These are phyloP conservation scores for Protomyces arabidopsidicola DNA, from an alignment of 1,139 yeast genomes.

Conservation along the genomic window DNA sequence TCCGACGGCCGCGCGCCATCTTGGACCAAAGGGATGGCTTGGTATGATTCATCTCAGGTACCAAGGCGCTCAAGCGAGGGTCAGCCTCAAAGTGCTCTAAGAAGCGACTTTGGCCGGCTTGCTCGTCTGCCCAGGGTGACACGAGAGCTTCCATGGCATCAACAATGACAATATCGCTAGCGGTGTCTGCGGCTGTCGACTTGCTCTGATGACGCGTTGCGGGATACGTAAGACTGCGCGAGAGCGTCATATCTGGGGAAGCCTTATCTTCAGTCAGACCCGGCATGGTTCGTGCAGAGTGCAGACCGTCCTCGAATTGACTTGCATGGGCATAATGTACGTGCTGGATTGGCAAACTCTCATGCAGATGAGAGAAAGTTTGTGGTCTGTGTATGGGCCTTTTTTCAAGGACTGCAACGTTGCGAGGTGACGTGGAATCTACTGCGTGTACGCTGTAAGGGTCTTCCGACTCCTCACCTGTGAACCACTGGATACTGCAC, in stretches of 20 bases:
- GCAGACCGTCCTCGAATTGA: background rate
- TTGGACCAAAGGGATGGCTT: background rate
- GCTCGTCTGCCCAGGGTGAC: constrained; percentile 1
- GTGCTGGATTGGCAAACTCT: background rate
- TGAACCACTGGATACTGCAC: background rate
- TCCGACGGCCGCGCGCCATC: background rate
- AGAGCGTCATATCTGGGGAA: background rate
- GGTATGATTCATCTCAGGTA: background rate
- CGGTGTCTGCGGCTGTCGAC: background rate
- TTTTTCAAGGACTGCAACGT: background rate
- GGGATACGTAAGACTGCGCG: background rate
- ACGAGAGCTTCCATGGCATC: background rate
- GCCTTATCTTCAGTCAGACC: background rate
- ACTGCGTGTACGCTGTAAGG: background rate
- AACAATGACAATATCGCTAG: background rate
- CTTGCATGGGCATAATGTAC: no score
- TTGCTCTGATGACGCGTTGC: background rate
- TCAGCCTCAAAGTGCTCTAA: background rate
- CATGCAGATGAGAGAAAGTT: background rate
- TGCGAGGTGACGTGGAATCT: background rate
- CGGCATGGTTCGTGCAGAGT: background rate
- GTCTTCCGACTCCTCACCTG: background rate
- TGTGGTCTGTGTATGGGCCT: background rate
- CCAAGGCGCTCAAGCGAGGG: background rate
- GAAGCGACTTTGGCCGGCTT: background rate